These are phyloP conservation scores for Podospora australis DNA, from an alignment of 495 filamentous ascomycete genomes.

Conservation along the genomic window DNA sequence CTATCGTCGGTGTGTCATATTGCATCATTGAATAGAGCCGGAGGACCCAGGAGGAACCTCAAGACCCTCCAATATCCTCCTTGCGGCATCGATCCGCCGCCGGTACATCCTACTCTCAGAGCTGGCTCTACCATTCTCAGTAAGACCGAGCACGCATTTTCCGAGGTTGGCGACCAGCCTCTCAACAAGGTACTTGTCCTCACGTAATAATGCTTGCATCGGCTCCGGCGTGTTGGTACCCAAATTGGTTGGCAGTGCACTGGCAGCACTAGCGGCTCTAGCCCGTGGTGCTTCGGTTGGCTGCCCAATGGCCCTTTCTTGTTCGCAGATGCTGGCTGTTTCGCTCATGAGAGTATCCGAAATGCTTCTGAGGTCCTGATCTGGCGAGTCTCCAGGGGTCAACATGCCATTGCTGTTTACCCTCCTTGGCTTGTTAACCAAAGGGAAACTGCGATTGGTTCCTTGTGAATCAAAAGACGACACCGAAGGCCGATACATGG, in stretches of 20 bases:
- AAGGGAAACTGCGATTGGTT: conserved; percentile 47
- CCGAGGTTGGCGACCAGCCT: conserved; percentile 67
- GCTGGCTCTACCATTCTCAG: conserved; percentile 52
- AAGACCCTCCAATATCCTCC: conserved; percentile 60
- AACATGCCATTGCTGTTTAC: conserved; percentile 32
- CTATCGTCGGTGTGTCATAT: neutral
- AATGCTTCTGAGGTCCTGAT: conserved; percentile 31
- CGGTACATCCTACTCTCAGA: conserved; percentile 58
- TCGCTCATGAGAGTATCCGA: conserved; percentile 37
- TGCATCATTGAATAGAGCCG: neutral
- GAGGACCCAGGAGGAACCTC: conserved; percentile 19
- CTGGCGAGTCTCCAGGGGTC: conserved; percentile 26
- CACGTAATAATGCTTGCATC: conserved; percentile 51
- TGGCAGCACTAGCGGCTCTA: neutral
- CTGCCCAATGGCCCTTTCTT: conserved; percentile 12
- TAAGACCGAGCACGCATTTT: conserved; percentile 61
- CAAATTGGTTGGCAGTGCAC: neutral
- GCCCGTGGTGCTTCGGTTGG: conserved; percentile 10
- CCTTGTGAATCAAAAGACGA: conserved; percentile 44
- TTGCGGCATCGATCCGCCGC: conserved; percentile 65
- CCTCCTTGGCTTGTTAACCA: conserved; percentile 38
- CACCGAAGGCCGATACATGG: conserved; percentile 41
- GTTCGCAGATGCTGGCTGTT: conserved; percentile 25
- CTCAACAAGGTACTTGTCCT: conserved; percentile 72
- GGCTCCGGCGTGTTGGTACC: conserved; percentile 18